Evolutionary conservation across 768 basidiomycete genomes (phyloP), one percentile per base, ranked within the genome.

Genomic region (Collybia sp.): DNA sequence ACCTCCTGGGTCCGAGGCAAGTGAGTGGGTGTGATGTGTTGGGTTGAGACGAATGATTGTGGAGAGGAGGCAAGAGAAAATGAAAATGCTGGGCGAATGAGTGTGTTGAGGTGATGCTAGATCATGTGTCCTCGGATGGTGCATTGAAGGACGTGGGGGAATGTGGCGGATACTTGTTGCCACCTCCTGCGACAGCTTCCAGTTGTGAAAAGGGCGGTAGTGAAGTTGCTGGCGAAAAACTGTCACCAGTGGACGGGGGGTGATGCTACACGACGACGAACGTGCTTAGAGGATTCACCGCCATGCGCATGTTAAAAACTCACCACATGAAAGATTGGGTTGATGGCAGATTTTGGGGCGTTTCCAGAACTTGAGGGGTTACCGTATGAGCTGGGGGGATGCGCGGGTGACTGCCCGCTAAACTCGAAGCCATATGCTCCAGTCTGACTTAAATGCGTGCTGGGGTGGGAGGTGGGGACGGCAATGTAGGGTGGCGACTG

Each of bases 271-370:
- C 62, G 50, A 56, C 49, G 48, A 56, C 50, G 47, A 58, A 51
- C 56, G 58, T 53, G 51, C 50, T 61, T 50, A 60, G 68, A 59
- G 69, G 64, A 61, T 45, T 57, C 57, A 20, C 66, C 54, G 59
- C 60, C 62, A 61, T 64, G 58, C 55, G 53, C 47, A 68, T 58
- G 55, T 64, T 61, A 67, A 58, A 65, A 66, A 80, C 89, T 73
- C 69, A 91, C 89, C 72, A 92, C 88, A 79, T 88, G 85, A 74
- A 92, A 92, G 61, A 91, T 90, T 20, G 89, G 87, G 63, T 92
- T 89, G 58, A 90, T 87, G 30, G 83, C 74, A 39, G 82, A 78
- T 59, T 82, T 83, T 32, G 86, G 73, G 12, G 77, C 78, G 44
- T 75, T 65, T 40, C 74, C 73, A 31, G 84, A 76, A 53, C 79